phyloP scores from a whole-genome alignment of 208 protist species.

The Naegleria gruberi region DNA sequence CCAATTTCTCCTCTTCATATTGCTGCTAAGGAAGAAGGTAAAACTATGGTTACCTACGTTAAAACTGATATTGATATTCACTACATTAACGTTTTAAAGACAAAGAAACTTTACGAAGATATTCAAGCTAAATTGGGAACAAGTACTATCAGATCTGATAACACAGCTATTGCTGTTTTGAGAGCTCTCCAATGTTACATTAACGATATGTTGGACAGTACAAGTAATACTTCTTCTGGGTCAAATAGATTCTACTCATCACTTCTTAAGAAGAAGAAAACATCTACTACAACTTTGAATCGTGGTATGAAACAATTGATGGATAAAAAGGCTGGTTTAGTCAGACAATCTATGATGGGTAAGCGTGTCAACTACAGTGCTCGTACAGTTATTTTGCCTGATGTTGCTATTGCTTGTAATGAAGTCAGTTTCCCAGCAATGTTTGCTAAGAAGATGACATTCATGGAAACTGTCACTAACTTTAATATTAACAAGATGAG shows the following conservation, averaged over 20 bases:
- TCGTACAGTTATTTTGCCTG: constrained; percentile 97
- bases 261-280: not conserved
- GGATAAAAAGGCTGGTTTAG: constrained; percentile 99
- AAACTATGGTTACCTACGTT: not conserved
- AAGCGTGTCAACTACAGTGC: constrained; percentile 99
- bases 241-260: not conserved
- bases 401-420: constrained; percentile 90
- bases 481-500: constrained; percentile 73
- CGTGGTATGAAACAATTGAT: constrained; percentile 46
- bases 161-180: not conserved
- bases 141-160: not conserved
- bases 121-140: not conserved
- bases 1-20: not conserved
- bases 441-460: constrained; percentile 89
- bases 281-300: not conserved
- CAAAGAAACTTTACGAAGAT: not conserved
- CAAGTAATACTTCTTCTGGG: not conserved
- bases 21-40: not conserved
- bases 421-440: constrained; percentile 82
- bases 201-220: not conserved
- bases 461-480: constrained; percentile 81
- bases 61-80: not conserved
- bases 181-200: not conserved
- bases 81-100: not conserved
- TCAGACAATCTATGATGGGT: constrained; percentile 99